Evolutionary conservation across 495 filamentous ascomycete species (phyloP).

Genomic region (Podospora pseudoanserina): DNA sequence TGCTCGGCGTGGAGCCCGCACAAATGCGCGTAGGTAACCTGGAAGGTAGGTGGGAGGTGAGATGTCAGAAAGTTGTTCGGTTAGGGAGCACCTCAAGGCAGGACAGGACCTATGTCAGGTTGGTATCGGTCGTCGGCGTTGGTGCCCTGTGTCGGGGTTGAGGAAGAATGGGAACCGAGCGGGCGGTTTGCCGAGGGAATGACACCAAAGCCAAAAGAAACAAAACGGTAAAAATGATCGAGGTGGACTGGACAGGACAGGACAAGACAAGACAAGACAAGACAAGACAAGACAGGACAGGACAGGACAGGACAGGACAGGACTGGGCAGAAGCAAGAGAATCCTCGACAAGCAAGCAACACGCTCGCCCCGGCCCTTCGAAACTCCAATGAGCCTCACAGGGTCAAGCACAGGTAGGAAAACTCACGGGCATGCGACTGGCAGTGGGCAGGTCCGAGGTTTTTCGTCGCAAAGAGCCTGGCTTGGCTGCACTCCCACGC

Average conservation of each 20-base stretch:
- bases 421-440: neutral
- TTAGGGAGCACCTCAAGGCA: too few species aligned
- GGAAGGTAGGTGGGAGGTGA: neutral
- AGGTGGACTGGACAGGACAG: neutral
- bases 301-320: neutral
- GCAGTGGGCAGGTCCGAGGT: slow-evolving; percentile 15
- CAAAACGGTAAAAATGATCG: too few species aligned
- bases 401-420: neutral
- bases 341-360: neutral
- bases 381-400: neutral
- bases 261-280: neutral
- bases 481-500: slow-evolving; percentile 5
- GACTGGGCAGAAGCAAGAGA: neutral
- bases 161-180: neutral
- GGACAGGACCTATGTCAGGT: neutral
- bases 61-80: neutral
- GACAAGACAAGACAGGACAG: neutral
- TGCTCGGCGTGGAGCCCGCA: neutral
- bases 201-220: neutral
- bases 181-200: neutral
- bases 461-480: slow-evolving; percentile 18
- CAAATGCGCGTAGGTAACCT: neutral
- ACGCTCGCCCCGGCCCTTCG: neutral
- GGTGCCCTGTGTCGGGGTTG: neutral
- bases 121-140: neutral